Evolutionary conservation across 345 rosid species (phyloP).

Genomic region (Eucalyptus marginata): DNA sequence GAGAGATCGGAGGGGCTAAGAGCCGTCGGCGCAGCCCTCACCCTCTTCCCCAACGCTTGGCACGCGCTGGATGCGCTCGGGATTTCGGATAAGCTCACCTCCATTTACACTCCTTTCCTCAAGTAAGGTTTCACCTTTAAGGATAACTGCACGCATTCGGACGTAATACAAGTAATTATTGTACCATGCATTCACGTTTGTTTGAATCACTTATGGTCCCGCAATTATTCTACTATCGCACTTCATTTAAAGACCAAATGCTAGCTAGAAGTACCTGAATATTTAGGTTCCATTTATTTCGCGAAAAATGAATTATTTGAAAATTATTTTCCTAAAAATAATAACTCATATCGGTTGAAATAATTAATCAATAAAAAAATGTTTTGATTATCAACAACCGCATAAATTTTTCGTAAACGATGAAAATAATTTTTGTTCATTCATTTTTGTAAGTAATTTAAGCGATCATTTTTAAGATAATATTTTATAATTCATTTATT

Average conservation of each 20-base stretch:
- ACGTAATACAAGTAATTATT: not conserved
- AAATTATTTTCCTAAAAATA: no score
- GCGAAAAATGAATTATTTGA: no score
- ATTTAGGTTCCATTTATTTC: no score
- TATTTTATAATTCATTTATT: no score
- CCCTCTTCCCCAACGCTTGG: constrained; percentile 28
- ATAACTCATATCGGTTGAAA: not conserved
- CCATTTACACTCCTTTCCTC: not conserved
- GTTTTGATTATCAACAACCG: no score
- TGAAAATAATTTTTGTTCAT: no score
- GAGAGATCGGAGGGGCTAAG: constrained; percentile 17
- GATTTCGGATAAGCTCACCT: constrained; percentile 17
- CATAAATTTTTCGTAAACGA: accelerated
- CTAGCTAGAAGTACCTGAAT: not conserved
- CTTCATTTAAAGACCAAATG: not conserved
- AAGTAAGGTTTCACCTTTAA: not conserved
- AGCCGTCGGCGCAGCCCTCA: constrained; percentile 16
- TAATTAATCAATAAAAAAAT: no score
- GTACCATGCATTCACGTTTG: no score
- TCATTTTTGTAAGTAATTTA: no score
- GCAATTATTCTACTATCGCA: no score
- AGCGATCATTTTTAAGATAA: no score
- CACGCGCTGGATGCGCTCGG: constrained; percentile 34
- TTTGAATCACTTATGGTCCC: no score
- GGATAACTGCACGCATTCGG: not conserved